Percentiles rank a stretch among this genome's conserved stretches.
These are phyloP conservation scores for Gnomoniopsis smithogilvyi DNA, from an alignment of 2,329 filamentous ascomycete species.

Conservation along the genomic window DNA sequence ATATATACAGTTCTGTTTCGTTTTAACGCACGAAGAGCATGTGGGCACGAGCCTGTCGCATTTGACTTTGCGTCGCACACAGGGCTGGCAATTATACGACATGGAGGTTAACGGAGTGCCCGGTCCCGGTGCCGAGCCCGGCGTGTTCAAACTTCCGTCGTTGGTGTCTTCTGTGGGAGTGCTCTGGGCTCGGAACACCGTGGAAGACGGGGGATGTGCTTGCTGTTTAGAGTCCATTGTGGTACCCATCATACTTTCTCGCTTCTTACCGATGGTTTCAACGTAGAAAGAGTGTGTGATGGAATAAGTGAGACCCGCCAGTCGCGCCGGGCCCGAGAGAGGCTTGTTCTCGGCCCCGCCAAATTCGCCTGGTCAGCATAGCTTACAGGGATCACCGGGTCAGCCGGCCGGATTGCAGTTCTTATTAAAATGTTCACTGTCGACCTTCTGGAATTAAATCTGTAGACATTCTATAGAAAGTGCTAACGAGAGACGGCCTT, in stretches of 20 bases:
- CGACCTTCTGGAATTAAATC: too few relatives aligned
- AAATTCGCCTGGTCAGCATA: too few relatives aligned
- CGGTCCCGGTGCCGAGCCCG: neutral
- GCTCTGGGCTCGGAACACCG: neutral
- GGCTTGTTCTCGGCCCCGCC: too few relatives aligned
- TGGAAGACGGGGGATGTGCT: neutral
- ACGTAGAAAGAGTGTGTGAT: neutral
- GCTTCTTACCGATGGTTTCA: neutral
- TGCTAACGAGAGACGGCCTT: too few relatives aligned
- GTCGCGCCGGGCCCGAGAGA: neutral
- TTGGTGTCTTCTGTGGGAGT: neutral
- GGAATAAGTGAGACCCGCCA: neutral
- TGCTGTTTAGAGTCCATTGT: neutral
- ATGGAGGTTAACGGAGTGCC: neutral
- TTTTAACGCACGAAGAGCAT: slow-evolving; percentile 25
- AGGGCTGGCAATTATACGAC: slow-evolving; percentile 25
- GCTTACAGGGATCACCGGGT: too few relatives aligned
- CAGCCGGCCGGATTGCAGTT: too few relatives aligned
- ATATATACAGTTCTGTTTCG: slow-evolving; percentile 35
- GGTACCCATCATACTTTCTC: neutral
- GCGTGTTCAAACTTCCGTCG: too few relatives aligned
- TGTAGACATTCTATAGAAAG: too few relatives aligned
- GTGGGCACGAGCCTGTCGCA: slow-evolving; percentile 24
- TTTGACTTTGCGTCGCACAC: slow-evolving; percentile 27
- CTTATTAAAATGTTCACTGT: too few relatives aligned